Evolutionary conservation across 257 asterid genomes (phyloP).

Genomic region (Solanum pimpinellifolium): DNA sequence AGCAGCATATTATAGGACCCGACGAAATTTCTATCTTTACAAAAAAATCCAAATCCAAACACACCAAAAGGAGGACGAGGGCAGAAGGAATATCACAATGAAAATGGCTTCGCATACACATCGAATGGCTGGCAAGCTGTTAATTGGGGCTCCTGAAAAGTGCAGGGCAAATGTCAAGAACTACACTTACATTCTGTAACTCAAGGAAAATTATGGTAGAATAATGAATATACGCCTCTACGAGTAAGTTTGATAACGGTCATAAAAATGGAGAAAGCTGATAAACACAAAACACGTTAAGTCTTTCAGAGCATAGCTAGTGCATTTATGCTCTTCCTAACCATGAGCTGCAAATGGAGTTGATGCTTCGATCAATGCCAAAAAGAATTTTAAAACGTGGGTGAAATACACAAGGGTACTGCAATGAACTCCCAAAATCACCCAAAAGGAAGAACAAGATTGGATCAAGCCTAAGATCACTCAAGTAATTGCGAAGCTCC

Average conservation of each 20-base stretch:
- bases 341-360: neutral
- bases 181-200: neutral
- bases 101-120: slow-evolving; percentile 82
- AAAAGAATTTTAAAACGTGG: neutral
- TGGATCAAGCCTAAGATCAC: neutral
- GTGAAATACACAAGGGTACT: neutral
- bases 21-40: neutral
- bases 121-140: slow-evolving; percentile 74
- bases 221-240: neutral
- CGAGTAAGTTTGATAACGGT: neutral
- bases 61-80: neutral
- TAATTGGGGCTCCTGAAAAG: slow-evolving; percentile 81
- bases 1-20: neutral
- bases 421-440: neutral
- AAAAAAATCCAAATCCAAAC: neutral
- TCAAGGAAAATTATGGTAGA: neutral
- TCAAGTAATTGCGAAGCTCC: neutral
- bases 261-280: neutral
- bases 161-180: neutral
- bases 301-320: neutral
- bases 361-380: neutral
- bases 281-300: neutral
- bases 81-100: slow-evolving; percentile 30
- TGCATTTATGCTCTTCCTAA: neutral
- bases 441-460: neutral